Percentiles rank a stretch among this genome's conserved stretches.
These are phyloP conservation scores for Neofusicoccum kwambonambiense DNA, from an alignment of 2,329 filamentous ascomycete species.

Conservation along the genomic window DNA sequence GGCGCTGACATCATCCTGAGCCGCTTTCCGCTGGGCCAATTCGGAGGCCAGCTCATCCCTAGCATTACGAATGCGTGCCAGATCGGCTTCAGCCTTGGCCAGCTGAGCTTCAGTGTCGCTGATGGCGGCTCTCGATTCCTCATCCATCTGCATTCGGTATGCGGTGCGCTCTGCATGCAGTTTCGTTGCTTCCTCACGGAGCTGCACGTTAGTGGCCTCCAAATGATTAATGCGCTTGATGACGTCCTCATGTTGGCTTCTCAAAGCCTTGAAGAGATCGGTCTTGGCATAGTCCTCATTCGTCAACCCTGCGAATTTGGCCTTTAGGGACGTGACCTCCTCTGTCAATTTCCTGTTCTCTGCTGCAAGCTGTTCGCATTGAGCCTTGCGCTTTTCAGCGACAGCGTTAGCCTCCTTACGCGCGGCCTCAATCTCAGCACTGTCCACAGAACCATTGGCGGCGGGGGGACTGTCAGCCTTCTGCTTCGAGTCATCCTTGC, in stretches of 20 bases:
- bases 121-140: constrained; percentile 70
- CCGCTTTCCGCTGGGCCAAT: constrained; percentile 72
- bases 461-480: constrained; percentile 29
- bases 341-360: constrained; percentile 75
- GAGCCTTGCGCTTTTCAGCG: constrained; percentile 81
- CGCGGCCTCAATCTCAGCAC: constrained; percentile 68
- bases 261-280: constrained; percentile 89
- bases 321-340: constrained; percentile 72
- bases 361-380: constrained; percentile 73
- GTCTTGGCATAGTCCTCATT: constrained; percentile 94
- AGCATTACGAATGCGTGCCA: constrained; percentile 78
- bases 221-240: constrained; percentile 89
- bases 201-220: constrained; percentile 80
- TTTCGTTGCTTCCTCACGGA: constrained; percentile 82
- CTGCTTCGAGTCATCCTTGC: constrained; percentile 39
- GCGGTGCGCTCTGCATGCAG: constrained; percentile 79
- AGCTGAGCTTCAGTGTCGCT: constrained; percentile 81
- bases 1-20: constrained; percentile 71
- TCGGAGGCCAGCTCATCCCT: constrained; percentile 86
- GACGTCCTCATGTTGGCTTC: constrained; percentile 85
- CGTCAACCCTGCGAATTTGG: constrained; percentile 67
- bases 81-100: constrained; percentile 75
- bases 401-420: constrained; percentile 76
- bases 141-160: constrained; percentile 77
- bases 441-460: constrained; percentile 38